phyloP scores from a whole-genome alignment of 768 basidiomycete genomes.

The Mycena rebaudengoi region DNA sequence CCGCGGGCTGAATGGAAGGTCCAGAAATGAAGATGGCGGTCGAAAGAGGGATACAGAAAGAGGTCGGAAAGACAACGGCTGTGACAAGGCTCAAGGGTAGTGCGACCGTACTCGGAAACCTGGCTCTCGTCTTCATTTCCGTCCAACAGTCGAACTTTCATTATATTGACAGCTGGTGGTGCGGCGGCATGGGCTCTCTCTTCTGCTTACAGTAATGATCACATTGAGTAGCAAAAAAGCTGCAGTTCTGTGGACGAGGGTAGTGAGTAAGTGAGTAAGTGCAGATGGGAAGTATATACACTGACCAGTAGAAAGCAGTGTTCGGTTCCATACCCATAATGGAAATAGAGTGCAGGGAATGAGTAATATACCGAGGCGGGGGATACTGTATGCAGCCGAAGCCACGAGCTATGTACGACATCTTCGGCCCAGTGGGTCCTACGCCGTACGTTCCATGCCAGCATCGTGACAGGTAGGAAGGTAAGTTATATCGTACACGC shows the following conservation, averaged over 20 bases:
- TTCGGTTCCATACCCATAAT: too few relatives aligned
- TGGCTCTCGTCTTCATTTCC: too few relatives aligned
- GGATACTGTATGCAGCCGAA: background rate
- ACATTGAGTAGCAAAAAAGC: slow-evolving; percentile 1
- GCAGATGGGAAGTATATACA: background rate
- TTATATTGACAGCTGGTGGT: too few relatives aligned
- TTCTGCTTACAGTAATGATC: background rate
- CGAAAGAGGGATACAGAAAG: background rate
- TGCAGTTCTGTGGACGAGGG: slow-evolving; percentile 2
- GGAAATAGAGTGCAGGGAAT: too few relatives aligned
- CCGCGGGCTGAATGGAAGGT: background rate
- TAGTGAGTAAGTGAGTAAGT: background rate
- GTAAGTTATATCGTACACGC: too few relatives aligned
- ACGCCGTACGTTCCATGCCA: too few relatives aligned
- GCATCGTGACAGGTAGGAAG: too few relatives aligned
- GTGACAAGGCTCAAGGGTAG: background rate
- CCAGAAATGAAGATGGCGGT: background rate
- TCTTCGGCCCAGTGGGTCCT: too few relatives aligned
- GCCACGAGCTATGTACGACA: slow-evolving; percentile 1
- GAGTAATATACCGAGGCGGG: background rate
- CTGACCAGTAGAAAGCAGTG: background rate
- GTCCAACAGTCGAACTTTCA: too few relatives aligned
- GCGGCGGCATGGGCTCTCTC: too few relatives aligned
- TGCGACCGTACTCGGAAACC: too few relatives aligned
- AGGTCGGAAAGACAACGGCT: slow-evolving; percentile 2